phyloP scores from a whole-genome alignment of 108 stramenopile species.

The Conticribra weissflogii region DNA sequence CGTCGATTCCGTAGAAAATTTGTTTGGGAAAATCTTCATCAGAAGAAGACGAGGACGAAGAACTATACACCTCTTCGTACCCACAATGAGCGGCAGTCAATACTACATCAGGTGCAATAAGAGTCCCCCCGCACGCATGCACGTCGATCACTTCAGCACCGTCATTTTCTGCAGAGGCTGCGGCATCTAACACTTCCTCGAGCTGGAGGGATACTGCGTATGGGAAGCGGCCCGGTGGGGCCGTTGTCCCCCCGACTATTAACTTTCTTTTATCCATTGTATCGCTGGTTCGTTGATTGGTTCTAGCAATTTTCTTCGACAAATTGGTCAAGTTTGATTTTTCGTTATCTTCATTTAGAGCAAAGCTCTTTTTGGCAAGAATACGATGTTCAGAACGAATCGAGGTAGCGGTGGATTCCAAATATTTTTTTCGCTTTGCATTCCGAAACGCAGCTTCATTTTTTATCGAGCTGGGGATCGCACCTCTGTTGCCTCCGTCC shows the following conservation, averaged over 20 bases:
- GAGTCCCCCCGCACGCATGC: slow-evolving; percentile 40
- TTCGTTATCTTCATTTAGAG: too few relatives aligned
- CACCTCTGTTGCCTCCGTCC: too few relatives aligned
- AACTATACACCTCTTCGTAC: slow-evolving; percentile 9
- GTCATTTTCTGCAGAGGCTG: not conserved
- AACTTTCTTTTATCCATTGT: slow-evolving; percentile 5
- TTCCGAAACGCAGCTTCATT: too few relatives aligned
- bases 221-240: slow-evolving; percentile 57
- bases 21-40: slow-evolving; percentile 13
- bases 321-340: too few relatives aligned
- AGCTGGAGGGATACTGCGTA: slow-evolving; percentile 55
- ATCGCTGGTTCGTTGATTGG: too few relatives aligned
- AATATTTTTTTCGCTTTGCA: too few relatives aligned
- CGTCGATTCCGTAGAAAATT: slow-evolving; percentile 42
- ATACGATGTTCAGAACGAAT: too few relatives aligned
- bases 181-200: slow-evolving; percentile 18
- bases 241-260: slow-evolving; percentile 60
- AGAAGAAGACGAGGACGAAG: slow-evolving; percentile 8
- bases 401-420: too few relatives aligned
- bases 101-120: slow-evolving; percentile 41
- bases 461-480: too few relatives aligned
- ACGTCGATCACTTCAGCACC: slow-evolving; percentile 14
- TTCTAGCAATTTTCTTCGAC: too few relatives aligned
- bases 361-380: too few relatives aligned
- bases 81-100: slow-evolving; percentile 51